Base-by-base conservation (phyloP, 345 rosid species). In the Reutealis trisperma region DNA sequence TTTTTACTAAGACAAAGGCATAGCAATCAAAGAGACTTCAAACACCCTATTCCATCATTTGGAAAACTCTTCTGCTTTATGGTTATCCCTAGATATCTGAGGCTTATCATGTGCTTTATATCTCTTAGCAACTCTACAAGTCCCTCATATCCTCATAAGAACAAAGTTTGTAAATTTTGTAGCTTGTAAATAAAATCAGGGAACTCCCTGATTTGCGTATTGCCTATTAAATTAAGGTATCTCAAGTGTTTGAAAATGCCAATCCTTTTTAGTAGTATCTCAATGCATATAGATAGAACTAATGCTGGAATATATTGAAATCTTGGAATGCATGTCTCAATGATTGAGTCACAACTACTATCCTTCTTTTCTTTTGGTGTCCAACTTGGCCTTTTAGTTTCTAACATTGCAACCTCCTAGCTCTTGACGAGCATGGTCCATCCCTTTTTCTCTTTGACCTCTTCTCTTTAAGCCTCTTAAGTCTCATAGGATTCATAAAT, bases 201-300 rank as follows among this genome's bases (percentile, higher is more conserved):
- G 14, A 83, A 72, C 44, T 25, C 55, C 55, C 22, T 78, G 60
- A 79, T 76, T 4, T 15, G 63, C 0, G 6, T 13, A 66, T 66
- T 66, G 0, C 22, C 11, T 4, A 42, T 45, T 42, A 82, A 34
- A 62, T 73, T 54, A 15, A 85, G 79, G 75, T 72, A 83, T 66
- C 84, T 83, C 72, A 80, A 24, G 51, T 76, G 86, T 78, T 78
- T 78, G 71, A 77, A 41, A 11, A 15, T 22, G 13, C 84, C 80
- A 25, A 76, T 66, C 11, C 62, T 57, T 19, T 27, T 58, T 1
- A 75, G 84, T 27, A 77, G 70, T 8, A 58, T 61, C 22, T 79
- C 77, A n/a, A 86, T 15, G 7, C 58, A 77, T 21, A 61, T 41
- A 7, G 24, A 19, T 10, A 86, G 58, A 41, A 73, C 57, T 9